Evolutionary conservation across 805 yeast genomes (phyloP), one percentile per base, ranked within the genome.

Genomic region (Lipomyces sp.): DNA sequence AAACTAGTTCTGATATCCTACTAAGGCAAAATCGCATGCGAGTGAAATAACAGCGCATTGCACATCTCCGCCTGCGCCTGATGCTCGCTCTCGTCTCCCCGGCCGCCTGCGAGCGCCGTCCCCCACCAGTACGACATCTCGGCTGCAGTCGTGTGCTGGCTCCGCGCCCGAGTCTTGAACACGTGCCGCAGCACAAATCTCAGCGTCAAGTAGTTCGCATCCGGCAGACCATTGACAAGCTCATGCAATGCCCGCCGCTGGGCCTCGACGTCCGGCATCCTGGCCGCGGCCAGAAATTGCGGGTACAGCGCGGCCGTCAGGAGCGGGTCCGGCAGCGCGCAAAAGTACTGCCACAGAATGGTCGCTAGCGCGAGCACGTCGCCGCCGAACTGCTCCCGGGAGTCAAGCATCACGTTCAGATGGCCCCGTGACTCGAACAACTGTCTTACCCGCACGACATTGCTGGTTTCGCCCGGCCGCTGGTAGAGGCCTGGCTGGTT

Each of bases 131-230:
- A n/a, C n/a, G n/a, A n/a, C n/a, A n/a, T n/a, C n/a, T n/a, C n/a
- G n/a, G n/a, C n/a, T n/a, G n/a, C n/a, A n/a, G n/a, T n/a, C n/a
- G n/a, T n/a, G n/a, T n/a, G n/a, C n/a, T n/a, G n/a, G n/a, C n/a
- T n/a, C n/a, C n/a, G n/a, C n/a, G n/a, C n/a, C n/a, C n/a, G n/a
- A n/a, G n/a, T n/a, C n/a, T 83, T 78, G 55, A 83, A 81, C 55
- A 93, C 77, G 67, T 93, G 99, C 75, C 90, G 87, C 1, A 90
- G 71, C 58, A 93, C 70, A 31, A 87, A 81, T 58, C 97, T 74
- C 60, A 93, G 74, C 0, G 98, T 90, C 74, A 95, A 90, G 67
- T 93, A 93, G 51, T 91, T 88, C 1, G 95, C 93, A 69, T 93
- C 98, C 0, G 97, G 96, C 48, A 93, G 76, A 59, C 85, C 85